Base-by-base conservation (phyloP, 1,139 yeast genomes). In the Nakaseomyces kungkrabaensis region DNA sequence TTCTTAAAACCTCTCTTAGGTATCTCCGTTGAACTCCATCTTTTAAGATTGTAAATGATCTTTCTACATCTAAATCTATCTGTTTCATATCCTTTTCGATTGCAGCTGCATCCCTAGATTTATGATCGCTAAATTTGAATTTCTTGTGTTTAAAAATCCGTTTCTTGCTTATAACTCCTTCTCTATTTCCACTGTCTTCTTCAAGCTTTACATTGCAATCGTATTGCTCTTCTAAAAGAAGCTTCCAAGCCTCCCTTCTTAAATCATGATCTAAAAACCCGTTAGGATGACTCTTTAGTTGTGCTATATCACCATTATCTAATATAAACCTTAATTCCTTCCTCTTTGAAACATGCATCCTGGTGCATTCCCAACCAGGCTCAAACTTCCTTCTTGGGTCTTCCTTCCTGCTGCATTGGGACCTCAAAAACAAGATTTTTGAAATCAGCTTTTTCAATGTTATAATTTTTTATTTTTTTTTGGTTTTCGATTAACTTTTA, bases 31-130 rank as follows among this genome's bases (percentile, higher is more conserved):
- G 54, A n/a, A 59, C 59, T 3, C 53, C 57, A 22, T 60, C 54
- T 24, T 56, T 51, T 4, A 62, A 49, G 22, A 59, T 56, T 1
- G 78, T 73, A 61, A 83, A 85, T 10, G 95, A 79, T 42, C 97
- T 68, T 29, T 78, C 77, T 5, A 87, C 82, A 66, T 90, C 98
- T 50, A 88, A 73, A 48, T 69, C 66, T 1, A 89, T 89, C 66
- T 92, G 98, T 17, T 76, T 78, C 62, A 85, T 92, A 60, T 89
- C 97, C 43, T 68, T 71, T 61, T 85, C 92, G 0, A 31, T 41
- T 3, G 45, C 42, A 7, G 17, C 46, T 5, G 4, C 26, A 27
- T 41, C 44, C n/a, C 31, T 38, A 2, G 22, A 17, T 17, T 17
- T 17, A 17, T 17, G 22, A 17, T 17, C 22, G 22, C 22, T 17